Percentiles rank a stretch among this genome's conserved stretches.
Evolutionary conservation across 148 eudicot genomes (phyloP).

Genomic region (Fagopyrum esculentum): DNA sequence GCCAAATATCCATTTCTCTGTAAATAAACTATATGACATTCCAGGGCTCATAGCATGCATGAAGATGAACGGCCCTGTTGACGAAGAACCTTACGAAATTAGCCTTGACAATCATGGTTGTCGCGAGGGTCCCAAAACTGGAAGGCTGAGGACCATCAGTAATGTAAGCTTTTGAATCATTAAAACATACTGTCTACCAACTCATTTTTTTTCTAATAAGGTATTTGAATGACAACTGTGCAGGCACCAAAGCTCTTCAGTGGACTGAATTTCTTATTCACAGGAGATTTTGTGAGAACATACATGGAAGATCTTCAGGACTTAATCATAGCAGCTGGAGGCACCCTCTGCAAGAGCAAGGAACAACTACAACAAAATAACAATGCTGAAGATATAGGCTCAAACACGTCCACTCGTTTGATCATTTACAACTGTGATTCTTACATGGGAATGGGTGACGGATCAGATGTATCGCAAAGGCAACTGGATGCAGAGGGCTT

Average conservation of each 20-base stretch:
- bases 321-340: slow-evolving; percentile 67
- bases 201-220: neutral
- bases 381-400: neutral
- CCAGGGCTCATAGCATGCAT: slow-evolving; percentile 76
- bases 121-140: slow-evolving; percentile 65
- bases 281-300: slow-evolving; percentile 49
- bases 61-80: slow-evolving; percentile 34
- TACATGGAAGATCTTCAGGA: slow-evolving; percentile 53
- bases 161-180: slow-evolving; percentile 39
- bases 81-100: slow-evolving; percentile 78
- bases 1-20: no score
- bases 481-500: slow-evolving; percentile 35
- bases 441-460: slow-evolving; percentile 17
- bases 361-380: slow-evolving; percentile 25
- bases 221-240: neutral
- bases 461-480: slow-evolving; percentile 21
- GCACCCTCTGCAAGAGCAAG: slow-evolving; percentile 36
- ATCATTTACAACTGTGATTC: slow-evolving; percentile 52
- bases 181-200: neutral
- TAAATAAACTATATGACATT: neutral
- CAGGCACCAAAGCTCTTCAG: slow-evolving; percentile 76
- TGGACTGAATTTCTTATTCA: slow-evolving; percentile 47
- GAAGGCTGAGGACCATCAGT: slow-evolving; percentile 49
- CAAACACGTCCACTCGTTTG: slow-evolving; percentile 16
- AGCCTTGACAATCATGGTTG: slow-evolving; percentile 68